Evolutionary conservation across 139 green algal species (phyloP).

Genomic region (Chlamydomonas sp.): DNA sequence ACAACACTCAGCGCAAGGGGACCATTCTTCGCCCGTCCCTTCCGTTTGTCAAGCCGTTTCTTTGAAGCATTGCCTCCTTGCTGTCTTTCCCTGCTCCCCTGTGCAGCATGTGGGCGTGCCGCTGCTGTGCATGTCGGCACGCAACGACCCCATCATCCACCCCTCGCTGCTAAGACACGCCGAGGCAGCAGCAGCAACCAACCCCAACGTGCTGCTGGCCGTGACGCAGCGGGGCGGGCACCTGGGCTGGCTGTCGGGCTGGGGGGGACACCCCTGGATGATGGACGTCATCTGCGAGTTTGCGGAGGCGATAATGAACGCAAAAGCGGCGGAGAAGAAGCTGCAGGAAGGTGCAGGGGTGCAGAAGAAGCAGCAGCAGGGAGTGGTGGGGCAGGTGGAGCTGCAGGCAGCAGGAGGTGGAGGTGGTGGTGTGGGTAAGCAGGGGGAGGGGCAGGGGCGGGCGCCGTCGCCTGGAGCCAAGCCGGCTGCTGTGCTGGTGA

Average conservation of each 20-base stretch:
- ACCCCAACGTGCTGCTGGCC: conserved; percentile 12
- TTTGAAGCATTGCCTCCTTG: not conserved
- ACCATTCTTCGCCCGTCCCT: not conserved
- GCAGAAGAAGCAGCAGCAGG: too few relatives aligned
- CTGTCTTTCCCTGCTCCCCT: not conserved
- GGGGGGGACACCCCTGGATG: conserved; percentile 6
- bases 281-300: not conserved
- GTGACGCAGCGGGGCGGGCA: conserved; percentile 23
- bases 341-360: too few relatives aligned
- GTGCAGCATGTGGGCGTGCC: conserved; percentile 1
- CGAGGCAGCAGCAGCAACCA: conserved; percentile 8
- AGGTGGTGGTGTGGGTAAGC: too few relatives aligned
- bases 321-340: too few relatives aligned
- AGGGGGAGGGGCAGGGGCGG: too few relatives aligned
- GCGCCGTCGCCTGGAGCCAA: too few relatives aligned
- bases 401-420: too few relatives aligned
- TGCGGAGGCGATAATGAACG: too few relatives aligned
- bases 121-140: conserved; percentile 33
- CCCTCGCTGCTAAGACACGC: conserved; percentile 14
- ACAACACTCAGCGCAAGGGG: not conserved
- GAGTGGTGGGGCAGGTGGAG: too few relatives aligned
- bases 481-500: too few relatives aligned
- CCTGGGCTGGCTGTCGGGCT: conserved; percentile 33
- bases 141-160: conserved; percentile 28
- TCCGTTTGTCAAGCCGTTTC: not conserved